Conservation (phyloP, 352 stramenopile genomes). For the Paralagenidium karlingii region DNA sequence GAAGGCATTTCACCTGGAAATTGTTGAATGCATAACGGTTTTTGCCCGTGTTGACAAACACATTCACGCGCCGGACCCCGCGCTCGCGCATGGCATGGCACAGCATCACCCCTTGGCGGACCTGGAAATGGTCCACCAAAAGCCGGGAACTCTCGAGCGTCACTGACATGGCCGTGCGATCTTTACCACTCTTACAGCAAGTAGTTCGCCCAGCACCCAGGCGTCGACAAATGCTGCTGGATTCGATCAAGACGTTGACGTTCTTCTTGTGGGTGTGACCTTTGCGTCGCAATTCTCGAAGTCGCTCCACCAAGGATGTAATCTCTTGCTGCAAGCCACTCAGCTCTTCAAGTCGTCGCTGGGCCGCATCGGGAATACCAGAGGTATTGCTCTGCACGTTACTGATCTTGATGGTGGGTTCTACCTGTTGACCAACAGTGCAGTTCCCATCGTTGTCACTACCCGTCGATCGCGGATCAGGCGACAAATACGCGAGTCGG, state of each 20-base stretch:
- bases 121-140: constrained; percentile 78
- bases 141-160: constrained; percentile 92
- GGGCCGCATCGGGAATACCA: constrained; percentile 3
- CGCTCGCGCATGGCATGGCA: constrained; percentile 80
- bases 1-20: constrained; percentile 96
- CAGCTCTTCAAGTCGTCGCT: constrained; percentile 20
- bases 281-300: constrained; percentile 32
- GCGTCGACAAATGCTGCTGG: constrained; percentile 79
- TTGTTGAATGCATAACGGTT: constrained; percentile 96
- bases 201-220: constrained; percentile 87
- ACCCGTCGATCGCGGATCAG: constrained; percentile 12
- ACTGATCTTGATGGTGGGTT: too few species aligned
- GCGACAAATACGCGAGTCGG: neutral
- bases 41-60: constrained; percentile 79
- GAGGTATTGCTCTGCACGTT: too few species aligned
- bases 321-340: constrained; percentile 43
- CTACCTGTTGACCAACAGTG: too few species aligned
- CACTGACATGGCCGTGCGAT: constrained; percentile 96
- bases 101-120: constrained; percentile 75
- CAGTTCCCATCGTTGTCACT: constrained; percentile 1
- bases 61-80: constrained; percentile 71
- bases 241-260: constrained; percentile 78
- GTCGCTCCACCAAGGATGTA: constrained; percentile 29
- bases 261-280: constrained; percentile 75
- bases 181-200: constrained; percentile 97